Evolutionary conservation across 257 asterid species (phyloP).

Genomic region (Gentiana macrophylla): DNA sequence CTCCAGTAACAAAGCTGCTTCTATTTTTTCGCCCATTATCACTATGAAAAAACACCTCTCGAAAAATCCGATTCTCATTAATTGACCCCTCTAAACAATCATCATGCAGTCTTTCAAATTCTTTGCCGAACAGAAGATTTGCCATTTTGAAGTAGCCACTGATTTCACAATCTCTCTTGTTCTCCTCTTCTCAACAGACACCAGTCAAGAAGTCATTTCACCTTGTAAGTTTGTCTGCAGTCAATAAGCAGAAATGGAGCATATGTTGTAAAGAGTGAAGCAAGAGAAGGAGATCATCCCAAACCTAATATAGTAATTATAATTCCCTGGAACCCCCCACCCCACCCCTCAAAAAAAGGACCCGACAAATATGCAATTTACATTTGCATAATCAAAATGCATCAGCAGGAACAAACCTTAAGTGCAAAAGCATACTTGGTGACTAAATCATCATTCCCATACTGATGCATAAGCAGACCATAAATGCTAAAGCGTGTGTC

Average conservation of each 20-base stretch:
- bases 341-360: not conserved
- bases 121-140: constrained; percentile 38
- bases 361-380: too few species aligned
- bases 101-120: constrained; percentile 49
- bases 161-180: not conserved
- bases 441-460: too few species aligned
- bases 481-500: too few species aligned
- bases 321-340: not conserved
- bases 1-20: constrained; percentile 30
- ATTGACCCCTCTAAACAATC: constrained; percentile 58
- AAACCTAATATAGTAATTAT: not conserved
- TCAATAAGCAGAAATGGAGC: constrained; percentile 7
- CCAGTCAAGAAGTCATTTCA: not conserved
- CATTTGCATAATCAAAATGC: not conserved
- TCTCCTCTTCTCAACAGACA: not conserved
- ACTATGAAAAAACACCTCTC: constrained; percentile 48
- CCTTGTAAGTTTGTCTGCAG: constrained; percentile 3
- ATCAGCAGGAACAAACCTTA: not conserved
- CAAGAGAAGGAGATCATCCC: too few species aligned
- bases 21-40: constrained; percentile 24
- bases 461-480: too few species aligned
- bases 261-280: not conserved
- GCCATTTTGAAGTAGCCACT: constrained; percentile 12
- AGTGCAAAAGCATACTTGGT: too few species aligned
- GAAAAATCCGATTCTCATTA: constrained; percentile 49